phyloP scores from a whole-genome alignment of 495 filamentous ascomycete genomes.

The Hyaloscypha variabilis region DNA sequence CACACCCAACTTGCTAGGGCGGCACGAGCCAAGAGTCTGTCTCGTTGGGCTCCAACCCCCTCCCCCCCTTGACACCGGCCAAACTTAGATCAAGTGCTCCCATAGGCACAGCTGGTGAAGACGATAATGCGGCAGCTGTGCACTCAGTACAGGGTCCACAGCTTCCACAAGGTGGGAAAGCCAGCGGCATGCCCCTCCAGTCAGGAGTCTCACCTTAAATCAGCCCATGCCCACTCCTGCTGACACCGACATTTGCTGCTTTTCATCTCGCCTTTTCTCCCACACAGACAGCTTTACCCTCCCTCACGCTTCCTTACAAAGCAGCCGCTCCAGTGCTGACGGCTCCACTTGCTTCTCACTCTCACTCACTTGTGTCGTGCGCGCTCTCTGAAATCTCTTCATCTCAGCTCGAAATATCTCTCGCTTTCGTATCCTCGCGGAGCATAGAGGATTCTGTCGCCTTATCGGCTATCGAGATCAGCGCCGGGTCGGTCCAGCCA shows the following conservation, averaged over 20 bases:
- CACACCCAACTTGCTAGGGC: too few relatives aligned
- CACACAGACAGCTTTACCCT: too few relatives aligned
- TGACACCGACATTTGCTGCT: constrained; percentile 22
- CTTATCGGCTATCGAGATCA: constrained; percentile 23
- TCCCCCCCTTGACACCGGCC: too few relatives aligned
- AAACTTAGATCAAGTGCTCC: too few relatives aligned
- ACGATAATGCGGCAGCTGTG: too few relatives aligned
- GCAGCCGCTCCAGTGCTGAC: neutral
- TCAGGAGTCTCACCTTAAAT: constrained; percentile 20
- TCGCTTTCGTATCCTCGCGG: neutral
- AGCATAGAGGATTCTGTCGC: neutral
- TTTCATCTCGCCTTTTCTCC: too few relatives aligned
- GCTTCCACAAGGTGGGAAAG: neutral
- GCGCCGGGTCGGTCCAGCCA: constrained; percentile 11
- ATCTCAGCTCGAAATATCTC: neutral
- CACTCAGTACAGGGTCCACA: too few relatives aligned
- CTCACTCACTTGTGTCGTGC: neutral
- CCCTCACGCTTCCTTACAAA: neutral
- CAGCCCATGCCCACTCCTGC: constrained; percentile 30
- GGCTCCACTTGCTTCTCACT: neutral
- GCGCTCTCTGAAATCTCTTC: neutral
- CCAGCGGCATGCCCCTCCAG: constrained; percentile 6
- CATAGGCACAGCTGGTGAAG: too few relatives aligned
- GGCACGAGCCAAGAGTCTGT: too few relatives aligned
- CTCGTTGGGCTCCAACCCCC: too few relatives aligned